These are phyloP conservation scores for Scutellaria minor DNA, from an alignment of 257 asterid species.

Conservation along the genomic window DNA sequence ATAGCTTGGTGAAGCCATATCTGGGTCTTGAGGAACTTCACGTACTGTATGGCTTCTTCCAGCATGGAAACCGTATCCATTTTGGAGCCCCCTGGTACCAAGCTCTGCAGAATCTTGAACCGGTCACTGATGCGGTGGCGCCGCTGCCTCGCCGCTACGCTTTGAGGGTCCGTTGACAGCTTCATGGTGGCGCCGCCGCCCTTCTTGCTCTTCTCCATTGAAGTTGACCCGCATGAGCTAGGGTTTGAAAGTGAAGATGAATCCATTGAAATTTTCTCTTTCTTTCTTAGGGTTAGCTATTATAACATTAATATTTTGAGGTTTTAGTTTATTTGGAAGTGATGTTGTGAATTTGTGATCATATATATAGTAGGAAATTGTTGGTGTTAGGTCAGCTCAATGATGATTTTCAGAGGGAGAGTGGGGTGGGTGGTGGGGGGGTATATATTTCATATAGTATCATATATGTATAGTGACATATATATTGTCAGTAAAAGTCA, in stretches of 20 bases:
- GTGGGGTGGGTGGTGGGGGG: not conserved
- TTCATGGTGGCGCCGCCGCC: slow-evolving; percentile 39
- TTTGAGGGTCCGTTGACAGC: slow-evolving; percentile 84
- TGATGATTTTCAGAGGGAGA: not conserved
- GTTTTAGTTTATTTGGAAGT: no score
- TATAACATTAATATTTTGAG: not conserved
- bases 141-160: slow-evolving; percentile 81
- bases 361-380: slow-evolving; percentile 31
- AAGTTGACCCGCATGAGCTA: slow-evolving; percentile 31
- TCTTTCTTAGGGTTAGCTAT: not conserved
- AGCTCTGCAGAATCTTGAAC: slow-evolving; percentile 77
- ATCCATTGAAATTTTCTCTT: slow-evolving; percentile 20
- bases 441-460: no score
- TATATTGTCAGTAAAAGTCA: slow-evolving; percentile 28
- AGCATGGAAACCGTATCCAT: slow-evolving; percentile 86
- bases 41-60: slow-evolving; percentile 82
- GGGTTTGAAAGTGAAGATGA: slow-evolving; percentile 36
- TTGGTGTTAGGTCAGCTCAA: slow-evolving; percentile 34
- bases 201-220: slow-evolving; percentile 25
- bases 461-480: not conserved
- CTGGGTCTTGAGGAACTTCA: slow-evolving; percentile 77
- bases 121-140: slow-evolving; percentile 83
- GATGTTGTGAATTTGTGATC: not conserved
- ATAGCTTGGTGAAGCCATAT: slow-evolving; percentile 69
- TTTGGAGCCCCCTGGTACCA: slow-evolving; percentile 78